phyloP scores from a whole-genome alignment of 495 filamentous ascomycete species.

The Penicillium canariense region DNA sequence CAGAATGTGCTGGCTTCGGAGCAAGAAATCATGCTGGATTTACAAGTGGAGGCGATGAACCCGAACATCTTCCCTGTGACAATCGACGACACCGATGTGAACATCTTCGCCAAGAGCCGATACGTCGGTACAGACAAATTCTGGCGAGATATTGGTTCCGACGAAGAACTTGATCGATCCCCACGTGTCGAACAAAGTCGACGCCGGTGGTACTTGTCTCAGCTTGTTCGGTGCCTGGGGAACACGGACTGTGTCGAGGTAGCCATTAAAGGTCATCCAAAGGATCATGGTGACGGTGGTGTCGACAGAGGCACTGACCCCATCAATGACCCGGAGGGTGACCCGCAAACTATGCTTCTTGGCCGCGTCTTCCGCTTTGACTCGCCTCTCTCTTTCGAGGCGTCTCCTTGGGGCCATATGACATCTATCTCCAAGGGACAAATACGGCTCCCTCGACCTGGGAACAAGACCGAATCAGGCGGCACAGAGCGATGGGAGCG shows the following conservation, averaged over 20 bases:
- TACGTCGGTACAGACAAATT: constrained; percentile 76
- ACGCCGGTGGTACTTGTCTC: constrained; percentile 34
- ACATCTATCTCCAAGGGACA: constrained; percentile 71
- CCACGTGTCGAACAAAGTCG: constrained; percentile 38
- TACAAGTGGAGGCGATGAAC: constrained; percentile 84
- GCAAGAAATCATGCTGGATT: constrained; percentile 92
- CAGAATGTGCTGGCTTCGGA: constrained; percentile 89
- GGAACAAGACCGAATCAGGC: constrained; percentile 83
- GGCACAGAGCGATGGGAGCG: constrained; percentile 90
- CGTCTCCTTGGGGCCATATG: constrained; percentile 72
- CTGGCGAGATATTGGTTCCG: constrained; percentile 58
- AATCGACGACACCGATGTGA: constrained; percentile 79
- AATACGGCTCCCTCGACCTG: constrained; percentile 74
- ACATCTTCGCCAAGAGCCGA: constrained; percentile 89
- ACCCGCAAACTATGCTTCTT: constrained; percentile 80
- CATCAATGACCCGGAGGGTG: constrained; percentile 60
- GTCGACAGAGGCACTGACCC: constrained; percentile 74
- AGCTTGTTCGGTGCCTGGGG: constrained; percentile 30
- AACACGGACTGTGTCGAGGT: constrained; percentile 21
- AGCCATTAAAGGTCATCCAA: constrained; percentile 11
- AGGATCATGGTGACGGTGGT: constrained; percentile 26
- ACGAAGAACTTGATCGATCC: constrained; percentile 23
- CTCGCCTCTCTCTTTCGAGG: constrained; percentile 80
- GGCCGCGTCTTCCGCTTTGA: constrained; percentile 86
- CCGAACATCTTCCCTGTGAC: constrained; percentile 86